A percentile compares a stretch with the other conserved stretches of the same genome.
Evolutionary conservation across 164 flowering plant species (phyloP).

Genomic region (Dillenia turbinata): DNA sequence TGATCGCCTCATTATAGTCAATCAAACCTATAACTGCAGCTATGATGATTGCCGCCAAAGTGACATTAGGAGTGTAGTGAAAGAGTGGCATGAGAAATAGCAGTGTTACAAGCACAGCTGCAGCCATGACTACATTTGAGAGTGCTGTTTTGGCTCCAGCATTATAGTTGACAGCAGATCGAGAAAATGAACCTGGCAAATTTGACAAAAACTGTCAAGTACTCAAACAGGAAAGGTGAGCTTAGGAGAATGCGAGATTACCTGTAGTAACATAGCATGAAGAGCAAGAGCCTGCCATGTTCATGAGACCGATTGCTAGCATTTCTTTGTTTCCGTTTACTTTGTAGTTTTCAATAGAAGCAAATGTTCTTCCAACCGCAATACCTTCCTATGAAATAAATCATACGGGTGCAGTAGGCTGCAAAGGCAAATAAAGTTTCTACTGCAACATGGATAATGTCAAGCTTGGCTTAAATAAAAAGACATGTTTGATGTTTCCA

Average conservation of each 20-base stretch:
- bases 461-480: too few relatives aligned
- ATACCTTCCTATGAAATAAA: slow-evolving; percentile 56
- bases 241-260: slow-evolving; percentile 3
- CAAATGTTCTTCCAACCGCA: slow-evolving; percentile 81
- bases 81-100: slow-evolving; percentile 36
- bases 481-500: too few relatives aligned
- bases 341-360: slow-evolving; percentile 60
- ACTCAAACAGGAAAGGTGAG: too few relatives aligned
- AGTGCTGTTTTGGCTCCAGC: slow-evolving; percentile 33
- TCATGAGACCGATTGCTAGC: slow-evolving; percentile 76
- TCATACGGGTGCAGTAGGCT: too few relatives aligned
- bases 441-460: too few relatives aligned
- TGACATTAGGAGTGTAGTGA: slow-evolving; percentile 26
- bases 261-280: slow-evolving; percentile 86
- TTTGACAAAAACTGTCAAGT: not conserved
- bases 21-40: slow-evolving; percentile 36
- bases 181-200: slow-evolving; percentile 36
- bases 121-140: slow-evolving; percentile 36
- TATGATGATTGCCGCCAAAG: slow-evolving; percentile 30
- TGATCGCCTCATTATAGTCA: slow-evolving; percentile 19
- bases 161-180: slow-evolving; percentile 40
- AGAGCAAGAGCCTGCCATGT: slow-evolving; percentile 66
- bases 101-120: slow-evolving; percentile 27
- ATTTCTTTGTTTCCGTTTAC: slow-evolving; percentile 89
- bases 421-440: too few relatives aligned